Conservation (phyloP, 164 flowering plant genomes). For the Magnolia kwangsiensis region DNA sequence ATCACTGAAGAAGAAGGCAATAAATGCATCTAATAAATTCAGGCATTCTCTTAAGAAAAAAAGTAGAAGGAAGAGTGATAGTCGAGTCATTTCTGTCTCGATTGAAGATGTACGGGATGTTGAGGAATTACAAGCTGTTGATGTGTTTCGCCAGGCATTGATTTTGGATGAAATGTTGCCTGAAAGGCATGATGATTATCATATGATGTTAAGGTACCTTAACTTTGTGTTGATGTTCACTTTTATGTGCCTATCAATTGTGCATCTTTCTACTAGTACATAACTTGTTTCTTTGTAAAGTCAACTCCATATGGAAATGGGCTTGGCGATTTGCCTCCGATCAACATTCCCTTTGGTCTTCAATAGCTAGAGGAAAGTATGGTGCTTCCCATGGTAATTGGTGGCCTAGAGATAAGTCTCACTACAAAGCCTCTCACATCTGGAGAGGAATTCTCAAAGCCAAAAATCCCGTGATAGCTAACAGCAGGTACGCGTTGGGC, state of each 20-base stretch:
- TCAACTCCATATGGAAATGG: not conserved
- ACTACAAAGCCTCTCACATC: too few species aligned
- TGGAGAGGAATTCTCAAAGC: too few species aligned
- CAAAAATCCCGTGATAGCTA: too few species aligned
- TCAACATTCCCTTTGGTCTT: too few species aligned
- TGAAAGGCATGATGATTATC: constrained; percentile 74
- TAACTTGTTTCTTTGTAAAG: not conserved
- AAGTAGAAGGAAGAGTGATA: constrained; percentile 58
- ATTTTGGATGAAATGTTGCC: constrained; percentile 76
- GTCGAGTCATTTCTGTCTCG: constrained; percentile 55
- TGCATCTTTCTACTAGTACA: not conserved
- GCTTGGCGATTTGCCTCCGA: too few species aligned
- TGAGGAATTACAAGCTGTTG: constrained; percentile 80
- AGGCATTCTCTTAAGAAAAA: constrained; percentile 79
- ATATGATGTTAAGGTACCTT: constrained; percentile 78
- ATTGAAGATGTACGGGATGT: constrained; percentile 82
- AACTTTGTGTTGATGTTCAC: not conserved
- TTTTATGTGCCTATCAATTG: not conserved
- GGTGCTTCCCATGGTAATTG: too few species aligned
- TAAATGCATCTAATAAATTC: constrained; percentile 75
- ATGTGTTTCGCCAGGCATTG: constrained; percentile 73
- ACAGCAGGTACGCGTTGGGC: too few species aligned
- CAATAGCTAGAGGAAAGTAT: too few species aligned
- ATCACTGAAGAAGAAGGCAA: constrained; percentile 72
- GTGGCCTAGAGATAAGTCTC: too few species aligned